phyloP scores from a whole-genome alignment of 129 eudicot species.

The Ambrosia trifida region DNA sequence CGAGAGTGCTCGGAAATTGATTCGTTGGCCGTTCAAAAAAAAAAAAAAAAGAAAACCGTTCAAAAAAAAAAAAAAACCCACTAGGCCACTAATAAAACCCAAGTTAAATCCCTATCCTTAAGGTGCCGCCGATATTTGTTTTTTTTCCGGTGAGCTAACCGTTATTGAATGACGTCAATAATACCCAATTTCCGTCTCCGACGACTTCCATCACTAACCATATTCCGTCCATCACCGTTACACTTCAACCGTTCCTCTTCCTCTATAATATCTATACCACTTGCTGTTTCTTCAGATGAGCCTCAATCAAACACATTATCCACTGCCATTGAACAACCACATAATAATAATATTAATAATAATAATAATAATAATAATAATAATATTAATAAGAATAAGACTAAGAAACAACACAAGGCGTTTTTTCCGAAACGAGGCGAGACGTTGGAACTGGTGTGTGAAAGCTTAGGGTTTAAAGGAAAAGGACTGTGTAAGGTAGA shows the following conservation, averaged over 20 bases:
- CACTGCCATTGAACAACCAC: conserved; percentile 26
- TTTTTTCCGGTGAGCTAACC: conserved; percentile 2
- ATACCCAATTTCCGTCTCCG: conserved; percentile 50
- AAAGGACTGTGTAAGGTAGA: conserved; percentile 84
- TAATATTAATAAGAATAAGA: not conserved
- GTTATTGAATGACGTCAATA: conserved; percentile 38
- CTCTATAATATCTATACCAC: conserved; percentile 26
- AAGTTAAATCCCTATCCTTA: conserved; percentile 20
- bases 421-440: conserved; percentile 84
- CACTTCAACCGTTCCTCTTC: conserved; percentile 22
- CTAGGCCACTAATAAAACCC: too few species aligned
- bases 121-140: conserved; percentile 32
- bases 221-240: conserved; percentile 40
- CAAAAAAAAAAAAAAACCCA: too few species aligned
- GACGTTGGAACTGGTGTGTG: conserved; percentile 77
- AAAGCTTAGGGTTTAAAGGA: conserved; percentile 76
- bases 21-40: too few species aligned
- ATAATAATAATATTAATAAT: not conserved
- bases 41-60: too few species aligned
- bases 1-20: too few species aligned
- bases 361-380: conserved; percentile 17
- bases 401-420: conserved; percentile 23
- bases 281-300: conserved; percentile 36
- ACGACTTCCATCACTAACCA: conserved; percentile 50
- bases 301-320: conserved; percentile 29